Evolutionary conservation across 805 yeast species (phyloP).

Genomic region (Debaryomyces maramus): DNA sequence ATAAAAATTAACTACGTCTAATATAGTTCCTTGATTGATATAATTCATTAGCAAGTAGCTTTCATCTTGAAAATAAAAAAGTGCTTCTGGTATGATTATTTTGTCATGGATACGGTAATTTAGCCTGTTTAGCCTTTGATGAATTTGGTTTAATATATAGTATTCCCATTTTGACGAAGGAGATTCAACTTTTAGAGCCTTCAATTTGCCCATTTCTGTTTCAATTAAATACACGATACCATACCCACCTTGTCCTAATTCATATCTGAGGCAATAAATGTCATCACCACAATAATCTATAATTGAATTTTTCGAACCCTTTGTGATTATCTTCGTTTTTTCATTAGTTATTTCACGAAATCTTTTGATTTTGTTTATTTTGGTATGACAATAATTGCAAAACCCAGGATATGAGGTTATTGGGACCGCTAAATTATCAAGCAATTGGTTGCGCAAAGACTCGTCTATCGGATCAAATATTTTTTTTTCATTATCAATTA

Average conservation of each 20-base stretch:
- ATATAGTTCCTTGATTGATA: slow-evolving; percentile 67
- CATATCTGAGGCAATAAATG: slow-evolving; percentile 48
- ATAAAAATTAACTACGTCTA: slow-evolving; percentile 62
- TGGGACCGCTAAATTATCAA: slow-evolving; percentile 40
- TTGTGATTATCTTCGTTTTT: slow-evolving; percentile 33
- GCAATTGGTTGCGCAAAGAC: slow-evolving; percentile 35
- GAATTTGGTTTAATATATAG: slow-evolving; percentile 64
- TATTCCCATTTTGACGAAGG: slow-evolving; percentile 81
- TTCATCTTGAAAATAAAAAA: slow-evolving; percentile 64
- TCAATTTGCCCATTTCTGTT: slow-evolving; percentile 48
- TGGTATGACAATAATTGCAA: slow-evolving; percentile 32
- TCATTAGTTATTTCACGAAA: slow-evolving; percentile 38
- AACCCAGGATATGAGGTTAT: slow-evolving; percentile 31
- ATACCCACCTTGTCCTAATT: slow-evolving; percentile 79
- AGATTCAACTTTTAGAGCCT: slow-evolving; percentile 71
- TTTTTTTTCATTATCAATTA: slow-evolving; percentile 1
- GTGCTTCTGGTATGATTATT: slow-evolving; percentile 50
- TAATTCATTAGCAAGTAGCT: slow-evolving; percentile 66
- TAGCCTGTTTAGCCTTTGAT: slow-evolving; percentile 30
- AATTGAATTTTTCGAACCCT: slow-evolving; percentile 40
- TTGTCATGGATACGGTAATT: slow-evolving; percentile 25
- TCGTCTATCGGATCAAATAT: slow-evolving; percentile 45
- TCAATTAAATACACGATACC: slow-evolving; percentile 77
- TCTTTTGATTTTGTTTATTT: slow-evolving; percentile 25
- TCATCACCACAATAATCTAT: slow-evolving; percentile 45